phyloP scores from a whole-genome alignment of 2,329 filamentous ascomycete genomes.

The Monosporascus sp. region DNA sequence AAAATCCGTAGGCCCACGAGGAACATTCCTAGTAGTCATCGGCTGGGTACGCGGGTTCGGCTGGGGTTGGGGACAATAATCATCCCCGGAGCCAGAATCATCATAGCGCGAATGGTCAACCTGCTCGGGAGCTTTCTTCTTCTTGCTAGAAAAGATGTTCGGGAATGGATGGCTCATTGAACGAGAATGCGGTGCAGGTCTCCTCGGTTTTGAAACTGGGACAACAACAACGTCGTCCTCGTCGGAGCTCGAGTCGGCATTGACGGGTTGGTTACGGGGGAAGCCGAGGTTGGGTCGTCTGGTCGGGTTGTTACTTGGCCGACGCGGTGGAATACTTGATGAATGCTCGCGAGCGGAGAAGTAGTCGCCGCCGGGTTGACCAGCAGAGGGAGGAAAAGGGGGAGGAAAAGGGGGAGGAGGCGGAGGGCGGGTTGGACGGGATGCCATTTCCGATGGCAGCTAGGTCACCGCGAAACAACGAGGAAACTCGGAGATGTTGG shows the following conservation, averaged over 20 bases:
- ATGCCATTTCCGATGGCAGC: not conserved
- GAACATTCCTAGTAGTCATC: constrained; percentile 22
- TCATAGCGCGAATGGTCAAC: constrained; percentile 26
- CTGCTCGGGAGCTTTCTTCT: constrained; percentile 45
- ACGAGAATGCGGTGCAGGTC: constrained; percentile 43
- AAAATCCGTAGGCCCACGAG: constrained; percentile 41
- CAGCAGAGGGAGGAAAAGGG: not conserved
- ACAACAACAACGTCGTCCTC: constrained; percentile 19
- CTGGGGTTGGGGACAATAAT: constrained; percentile 22
- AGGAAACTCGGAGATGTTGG: not conserved
- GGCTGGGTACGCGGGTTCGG: constrained; percentile 23
- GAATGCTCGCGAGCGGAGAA: not conserved
- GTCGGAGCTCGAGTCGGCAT: constrained; percentile 37
- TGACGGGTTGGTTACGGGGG: constrained; percentile 14
- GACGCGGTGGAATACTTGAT: constrained; percentile 3
- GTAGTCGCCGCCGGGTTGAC: not conserved
- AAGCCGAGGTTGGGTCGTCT: constrained; percentile 19
- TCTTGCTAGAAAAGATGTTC: constrained; percentile 58
- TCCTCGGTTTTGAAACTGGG: constrained; percentile 16
- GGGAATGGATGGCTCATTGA: constrained; percentile 80
- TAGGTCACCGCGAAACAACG: not conserved
- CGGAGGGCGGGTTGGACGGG: not conserved
- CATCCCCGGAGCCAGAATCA: constrained; percentile 41
- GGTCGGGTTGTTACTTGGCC: constrained; percentile 17
- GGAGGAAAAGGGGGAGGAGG: not conserved